Base-by-base conservation (phyloP, 345 rosid species). In the Citrus maxima region DNA sequence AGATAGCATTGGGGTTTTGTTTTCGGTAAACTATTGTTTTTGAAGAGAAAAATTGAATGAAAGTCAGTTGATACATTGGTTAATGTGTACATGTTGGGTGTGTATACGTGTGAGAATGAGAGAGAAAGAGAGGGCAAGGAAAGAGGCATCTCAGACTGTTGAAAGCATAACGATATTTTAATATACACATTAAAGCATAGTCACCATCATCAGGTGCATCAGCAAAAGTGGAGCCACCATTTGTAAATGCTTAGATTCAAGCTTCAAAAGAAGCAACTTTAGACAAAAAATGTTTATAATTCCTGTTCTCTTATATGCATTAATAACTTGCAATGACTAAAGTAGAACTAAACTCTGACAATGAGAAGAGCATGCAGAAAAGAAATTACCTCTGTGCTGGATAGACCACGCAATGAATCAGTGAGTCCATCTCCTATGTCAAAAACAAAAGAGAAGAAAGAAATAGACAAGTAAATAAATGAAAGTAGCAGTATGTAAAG, bases 361-460 rank as follows among this genome's bases (percentile, higher is more conserved):
- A 70, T 10, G 18, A 59, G 28, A 61, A 70, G 37, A 13, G 63
- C 69, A 59, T 58, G 35, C 49, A 60, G 61, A 19, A 54, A 19
- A 49, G 75, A 55, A 38, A 70, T 84, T 84, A 95, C 98, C 91
- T 92, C 96, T 67, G 93, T 79, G 84, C 93, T 93, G 66, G 98
- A 91, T 75, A 95, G 83, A 62, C 88, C 96, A 74, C 38, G 89
- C 83, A 95, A 74, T 3, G 95, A 91, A 83, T 93, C 97, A 3
- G 93, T 90, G 63, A 95, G 95, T 75, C 99, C 99, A 81, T 95
- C 97, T 80, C 96, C 99, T 93, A 87, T 75, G 78, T 59, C 38
- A 81, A 74, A 79, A 70, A 65, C 25, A 62, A 30, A 42, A 66
- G 51, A 82, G 34, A 37, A 65, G 60, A 74, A 42, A 61, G 8